These are phyloP conservation scores for Nepenthes mirabilis DNA, from an alignment of 148 eudicot species.

Conservation along the genomic window DNA sequence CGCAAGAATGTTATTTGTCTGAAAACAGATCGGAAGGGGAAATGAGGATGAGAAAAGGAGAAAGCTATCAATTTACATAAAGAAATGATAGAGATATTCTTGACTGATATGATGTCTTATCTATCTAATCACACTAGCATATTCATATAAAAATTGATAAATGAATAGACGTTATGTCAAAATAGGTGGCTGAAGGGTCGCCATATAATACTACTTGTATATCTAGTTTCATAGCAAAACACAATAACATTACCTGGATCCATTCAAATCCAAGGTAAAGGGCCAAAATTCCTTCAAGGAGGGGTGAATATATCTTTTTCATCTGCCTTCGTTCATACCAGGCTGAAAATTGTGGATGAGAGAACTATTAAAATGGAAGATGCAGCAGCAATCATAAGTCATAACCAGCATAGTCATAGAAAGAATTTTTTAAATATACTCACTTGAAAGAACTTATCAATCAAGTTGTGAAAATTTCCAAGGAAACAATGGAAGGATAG, in stretches of 20 bases:
- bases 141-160: too few relatives aligned
- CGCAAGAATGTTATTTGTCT: conserved; percentile 80
- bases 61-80: neutral
- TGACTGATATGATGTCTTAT: too few relatives aligned
- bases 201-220: too few relatives aligned
- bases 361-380: neutral
- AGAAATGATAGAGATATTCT: too few relatives aligned
- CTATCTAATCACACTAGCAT: too few relatives aligned
- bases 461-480: neutral
- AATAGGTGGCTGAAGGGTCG: too few relatives aligned
- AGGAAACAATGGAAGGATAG: neutral
- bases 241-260: conserved; percentile 53
- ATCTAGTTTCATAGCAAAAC: too few relatives aligned
- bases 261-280: conserved; percentile 98
- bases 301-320: conserved; percentile 92
- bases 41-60: neutral
- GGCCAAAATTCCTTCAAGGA: conserved; percentile 73
- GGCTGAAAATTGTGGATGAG: conserved; percentile 29
- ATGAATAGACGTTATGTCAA: too few relatives aligned
- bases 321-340: conserved; percentile 96
- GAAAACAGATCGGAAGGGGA: neutral
- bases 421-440: too few relatives aligned
- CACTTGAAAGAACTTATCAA: too few relatives aligned
- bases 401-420: too few relatives aligned
- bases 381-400: neutral